Conservation (phyloP, 1,284 basidiomycete species). For the Cutaneotrichosporon sp. region DNA sequence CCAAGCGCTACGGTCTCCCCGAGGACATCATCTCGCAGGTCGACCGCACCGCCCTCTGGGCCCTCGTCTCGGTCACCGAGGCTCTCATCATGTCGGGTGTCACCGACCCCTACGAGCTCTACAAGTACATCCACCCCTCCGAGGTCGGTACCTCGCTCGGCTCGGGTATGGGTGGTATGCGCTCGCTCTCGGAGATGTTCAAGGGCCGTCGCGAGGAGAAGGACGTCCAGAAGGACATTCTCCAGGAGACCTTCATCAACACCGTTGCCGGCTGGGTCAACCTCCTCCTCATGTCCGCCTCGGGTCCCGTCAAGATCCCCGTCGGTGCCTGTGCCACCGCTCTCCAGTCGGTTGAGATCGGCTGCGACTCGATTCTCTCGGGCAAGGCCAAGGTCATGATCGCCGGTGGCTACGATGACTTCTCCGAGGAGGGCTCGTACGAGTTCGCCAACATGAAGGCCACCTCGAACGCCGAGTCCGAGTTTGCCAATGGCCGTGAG, state of each 20-base stretch:
- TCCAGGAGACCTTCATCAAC: slow-evolving; percentile 99
- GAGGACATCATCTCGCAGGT: slow-evolving; percentile 93
- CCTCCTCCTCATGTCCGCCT: slow-evolving; percentile 86
- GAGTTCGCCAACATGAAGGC: slow-evolving; percentile 99
- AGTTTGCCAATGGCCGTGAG: slow-evolving; percentile 98
- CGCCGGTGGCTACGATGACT: slow-evolving; percentile 96
- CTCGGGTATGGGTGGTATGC: slow-evolving; percentile 96
- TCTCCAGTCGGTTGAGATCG: slow-evolving; percentile 95
- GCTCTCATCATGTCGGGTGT: slow-evolving; percentile 96
- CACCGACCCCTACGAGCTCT: slow-evolving; percentile 95
- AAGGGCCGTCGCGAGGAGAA: slow-evolving; percentile 96
- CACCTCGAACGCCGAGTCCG: slow-evolving; percentile 93
- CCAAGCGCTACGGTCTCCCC: slow-evolving; percentile 95
- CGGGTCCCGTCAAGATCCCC: slow-evolving; percentile 97
- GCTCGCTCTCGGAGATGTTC: slow-evolving; percentile 92
- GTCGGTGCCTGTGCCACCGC: slow-evolving; percentile 99
- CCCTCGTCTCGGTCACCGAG: slow-evolving; percentile 91
- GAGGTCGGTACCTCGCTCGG: slow-evolving; percentile 91
- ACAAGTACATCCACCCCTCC: slow-evolving; percentile 94
- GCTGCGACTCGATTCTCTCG: slow-evolving; percentile 89
- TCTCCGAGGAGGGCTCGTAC: slow-evolving; percentile 94
- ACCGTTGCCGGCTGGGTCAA: slow-evolving; percentile 98
- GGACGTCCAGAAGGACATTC: slow-evolving; percentile 96
- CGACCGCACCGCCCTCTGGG: slow-evolving; percentile 89
- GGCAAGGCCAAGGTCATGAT: slow-evolving; percentile 99